A percentile compares a stretch with the other conserved stretches of the same genome.
These are phyloP conservation scores for Dendrocalamus latiflorus DNA, from an alignment of 202 grass and related monocot species.

Conservation along the genomic window DNA sequence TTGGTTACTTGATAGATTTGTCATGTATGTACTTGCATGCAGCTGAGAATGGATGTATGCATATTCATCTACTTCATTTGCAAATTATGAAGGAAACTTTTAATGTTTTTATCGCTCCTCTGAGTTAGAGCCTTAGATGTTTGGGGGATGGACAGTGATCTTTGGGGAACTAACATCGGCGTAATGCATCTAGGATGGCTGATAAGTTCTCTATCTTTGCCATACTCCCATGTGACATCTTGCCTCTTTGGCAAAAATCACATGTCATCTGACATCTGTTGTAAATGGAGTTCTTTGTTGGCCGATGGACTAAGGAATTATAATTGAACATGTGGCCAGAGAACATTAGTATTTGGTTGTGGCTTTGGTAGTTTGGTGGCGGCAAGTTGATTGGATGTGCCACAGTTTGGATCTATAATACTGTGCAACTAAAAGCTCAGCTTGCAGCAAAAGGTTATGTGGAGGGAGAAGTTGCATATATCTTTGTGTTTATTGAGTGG, in stretches of 20 bases:
- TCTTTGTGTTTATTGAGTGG: slow-evolving; percentile 6
- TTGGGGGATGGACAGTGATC: background rate
- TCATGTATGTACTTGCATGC: background rate
- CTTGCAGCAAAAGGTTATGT: background rate
- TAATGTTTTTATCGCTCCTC: background rate
- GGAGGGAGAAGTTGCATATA: slow-evolving; percentile 37
- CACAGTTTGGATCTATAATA: background rate
- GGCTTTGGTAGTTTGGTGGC: background rate
- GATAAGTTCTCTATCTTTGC: background rate
- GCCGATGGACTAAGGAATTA: background rate
- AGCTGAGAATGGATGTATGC: background rate
- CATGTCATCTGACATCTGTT: background rate
- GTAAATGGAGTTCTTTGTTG: background rate
- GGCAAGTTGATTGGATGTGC: background rate
- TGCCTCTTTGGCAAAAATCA: background rate
- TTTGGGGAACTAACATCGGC: background rate
- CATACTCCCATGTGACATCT: background rate
- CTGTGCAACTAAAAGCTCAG: slow-evolving; percentile 1
- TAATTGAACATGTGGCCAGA: background rate
- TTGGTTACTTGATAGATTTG: background rate
- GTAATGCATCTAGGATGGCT: background rate
- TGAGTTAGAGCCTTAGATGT: background rate
- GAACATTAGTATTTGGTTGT: slow-evolving; percentile 26
- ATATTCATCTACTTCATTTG: background rate
- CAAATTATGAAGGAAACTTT: background rate